Evolutionary conservation across 495 filamentous ascomycete genomes (phyloP).

Genomic region (Penicillium paradoxum): DNA sequence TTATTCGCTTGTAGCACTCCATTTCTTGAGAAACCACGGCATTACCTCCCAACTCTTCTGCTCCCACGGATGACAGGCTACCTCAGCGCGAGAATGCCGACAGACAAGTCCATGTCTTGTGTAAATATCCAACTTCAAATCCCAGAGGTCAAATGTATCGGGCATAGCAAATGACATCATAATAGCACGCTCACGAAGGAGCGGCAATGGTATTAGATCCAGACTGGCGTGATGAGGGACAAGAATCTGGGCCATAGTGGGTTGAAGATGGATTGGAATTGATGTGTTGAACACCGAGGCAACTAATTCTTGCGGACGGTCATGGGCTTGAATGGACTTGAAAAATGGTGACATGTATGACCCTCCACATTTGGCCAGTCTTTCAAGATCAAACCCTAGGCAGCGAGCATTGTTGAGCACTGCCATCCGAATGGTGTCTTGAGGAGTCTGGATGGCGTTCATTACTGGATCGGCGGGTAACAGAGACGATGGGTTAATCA

Average conservation of each 20-base stretch:
- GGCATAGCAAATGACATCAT: conserved; percentile 30
- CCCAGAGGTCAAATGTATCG: conserved; percentile 28
- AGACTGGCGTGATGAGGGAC: conserved; percentile 40
- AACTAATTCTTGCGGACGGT: conserved; percentile 23
- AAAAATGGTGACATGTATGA: conserved; percentile 36
- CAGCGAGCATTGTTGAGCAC: conserved; percentile 33
- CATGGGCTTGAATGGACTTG: conserved; percentile 15
- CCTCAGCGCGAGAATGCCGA: conserved; percentile 4
- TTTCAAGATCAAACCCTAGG: conserved; percentile 26
- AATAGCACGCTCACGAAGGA: conserved; percentile 34
- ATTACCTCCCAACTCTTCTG: conserved; percentile 33
- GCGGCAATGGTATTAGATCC: conserved; percentile 41
- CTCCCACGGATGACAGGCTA: conserved; percentile 30
- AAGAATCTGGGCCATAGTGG: conserved; percentile 43
- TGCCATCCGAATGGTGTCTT: conserved; percentile 16
- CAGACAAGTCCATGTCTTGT: conserved; percentile 22
- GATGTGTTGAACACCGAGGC: conserved; percentile 17
- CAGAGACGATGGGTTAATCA: neutral
- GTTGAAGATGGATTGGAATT: conserved; percentile 35
- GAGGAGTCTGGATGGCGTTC: conserved; percentile 13
- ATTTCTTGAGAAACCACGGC: conserved; percentile 36
- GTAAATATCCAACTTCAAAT: conserved; percentile 42
- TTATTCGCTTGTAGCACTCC: conserved; percentile 8
- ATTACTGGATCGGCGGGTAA: conserved; percentile 1
- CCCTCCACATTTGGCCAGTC: conserved; percentile 19